Base-by-base conservation (phyloP, 1,284 basidiomycete species). In the Ganoderma boninense region DNA sequence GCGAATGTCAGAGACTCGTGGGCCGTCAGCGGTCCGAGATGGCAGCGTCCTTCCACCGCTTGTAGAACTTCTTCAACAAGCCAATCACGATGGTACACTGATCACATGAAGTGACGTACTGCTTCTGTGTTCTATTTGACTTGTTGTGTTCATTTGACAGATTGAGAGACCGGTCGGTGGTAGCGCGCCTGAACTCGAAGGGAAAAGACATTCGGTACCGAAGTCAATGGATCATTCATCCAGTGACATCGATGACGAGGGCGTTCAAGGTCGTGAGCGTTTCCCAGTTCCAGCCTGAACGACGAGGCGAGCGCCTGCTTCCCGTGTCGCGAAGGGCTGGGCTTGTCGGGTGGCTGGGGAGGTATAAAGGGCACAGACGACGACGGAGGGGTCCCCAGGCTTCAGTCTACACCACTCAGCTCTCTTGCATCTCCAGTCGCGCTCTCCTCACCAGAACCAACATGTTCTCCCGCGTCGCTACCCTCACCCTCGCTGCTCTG, bases 401-500 rank as follows among this genome's bases (percentile, higher is more conserved):
- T 68, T 42, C 60, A 67, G 66, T 63, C 69, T 70, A 14, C 49
- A 43, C 54, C 62, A 40, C 38, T 52, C 46, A 67, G 56, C 68
- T 40, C 52, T 32, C 61, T 60, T 32, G 5, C 56, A 54, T 23
- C 64, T 35, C 49, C 35, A 38, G 42, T 43, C 38, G 16, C 29
- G 29, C 40, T 35, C 38, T 46, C 42, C 29, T 18, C 26, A 26
- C 20, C 26, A 26, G 14, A 60, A 56, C 44, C 44, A 71, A 59
- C 49, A 71, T 71, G 66, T 72, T 71, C 71, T 54, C 73, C 62
- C 69, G 66, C 66, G 49, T 72, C 40, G 71, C 71, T 32, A 62
- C 69, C 43, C 59, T 76, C 64, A 52, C 67, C 40, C 66, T 75
- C 59, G 70, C 69, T 42, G 71, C 76, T 56, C 70, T 78, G 68